Percentiles rank a stretch among this genome's conserved stretches.
Evolutionary conservation across 352 stramenopile species (phyloP).

Genomic region (Blastocystis sp.): DNA sequence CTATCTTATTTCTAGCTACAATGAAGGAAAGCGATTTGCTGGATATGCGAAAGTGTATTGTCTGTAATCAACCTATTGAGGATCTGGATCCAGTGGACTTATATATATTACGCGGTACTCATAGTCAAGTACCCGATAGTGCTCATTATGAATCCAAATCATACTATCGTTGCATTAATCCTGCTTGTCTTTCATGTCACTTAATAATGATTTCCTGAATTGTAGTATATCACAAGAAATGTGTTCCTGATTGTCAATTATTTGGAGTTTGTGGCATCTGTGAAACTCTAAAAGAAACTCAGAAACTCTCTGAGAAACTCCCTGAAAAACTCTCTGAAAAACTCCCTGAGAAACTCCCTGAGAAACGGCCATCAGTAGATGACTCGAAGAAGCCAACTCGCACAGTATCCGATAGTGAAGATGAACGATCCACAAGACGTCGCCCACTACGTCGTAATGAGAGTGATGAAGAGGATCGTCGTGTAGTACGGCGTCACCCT

Average conservation of each 20-base stretch:
- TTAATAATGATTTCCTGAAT: not conserved
- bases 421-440: not conserved
- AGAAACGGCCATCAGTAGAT: not conserved
- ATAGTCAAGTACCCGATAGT: not conserved
- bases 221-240: constrained; percentile 54
- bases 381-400: no score
- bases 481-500: not conserved
- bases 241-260: not conserved
- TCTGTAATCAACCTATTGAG: constrained; percentile 56
- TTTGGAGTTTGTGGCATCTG: constrained; percentile 27
- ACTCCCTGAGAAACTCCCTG: not conserved
- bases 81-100: constrained; percentile 9
- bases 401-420: not conserved
- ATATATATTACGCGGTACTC: not conserved
- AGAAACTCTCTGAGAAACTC: not conserved
- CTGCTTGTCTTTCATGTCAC: constrained; percentile 46
- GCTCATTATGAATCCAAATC: constrained; percentile 30
- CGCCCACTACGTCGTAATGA: not conserved
- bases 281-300: not conserved
- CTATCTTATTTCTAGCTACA: not conserved
- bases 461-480: not conserved
- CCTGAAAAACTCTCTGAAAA: not conserved
- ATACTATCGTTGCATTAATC: constrained; percentile 38
- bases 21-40: constrained; percentile 20
- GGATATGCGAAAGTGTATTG: not conserved